Conservation (phyloP, 2,329 filamentous ascomycete genomes). For the Fusarium cyanostomum region DNA sequence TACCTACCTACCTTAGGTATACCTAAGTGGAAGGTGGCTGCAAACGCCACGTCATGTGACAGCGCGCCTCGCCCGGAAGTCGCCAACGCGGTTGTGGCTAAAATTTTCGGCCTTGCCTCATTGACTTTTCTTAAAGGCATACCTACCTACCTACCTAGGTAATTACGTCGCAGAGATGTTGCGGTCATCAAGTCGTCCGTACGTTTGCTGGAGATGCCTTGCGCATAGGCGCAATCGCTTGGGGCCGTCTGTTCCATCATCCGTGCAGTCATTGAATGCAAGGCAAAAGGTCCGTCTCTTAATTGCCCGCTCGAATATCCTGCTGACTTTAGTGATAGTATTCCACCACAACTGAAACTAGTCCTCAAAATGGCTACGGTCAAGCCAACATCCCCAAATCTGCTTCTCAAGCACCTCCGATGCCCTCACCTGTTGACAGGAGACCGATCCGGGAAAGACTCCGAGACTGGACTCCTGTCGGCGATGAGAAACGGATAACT, state of each 20-base stretch:
- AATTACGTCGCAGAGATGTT: slow-evolving; percentile 44
- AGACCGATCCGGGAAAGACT: slow-evolving; percentile 36
- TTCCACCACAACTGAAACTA: slow-evolving; percentile 10
- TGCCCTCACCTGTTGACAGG: slow-evolving; percentile 4
- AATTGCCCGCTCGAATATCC: neutral
- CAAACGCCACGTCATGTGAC: slow-evolving; percentile 37
- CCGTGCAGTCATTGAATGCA: slow-evolving; percentile 11
- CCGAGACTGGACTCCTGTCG: slow-evolving; percentile 29
- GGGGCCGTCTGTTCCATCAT: neutral
- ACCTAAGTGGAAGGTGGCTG: slow-evolving; percentile 18
- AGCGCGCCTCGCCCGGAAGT: slow-evolving; percentile 18
- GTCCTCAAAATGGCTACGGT: slow-evolving; percentile 12
- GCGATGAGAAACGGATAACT: slow-evolving; percentile 6
- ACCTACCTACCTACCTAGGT: too few species aligned
- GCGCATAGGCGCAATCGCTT: slow-evolving; percentile 25
- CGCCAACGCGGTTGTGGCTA: slow-evolving; percentile 33
- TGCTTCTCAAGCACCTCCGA: neutral
- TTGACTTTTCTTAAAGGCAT: neutral
- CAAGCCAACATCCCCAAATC: slow-evolving; percentile 30
- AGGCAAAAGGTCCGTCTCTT: slow-evolving; percentile 25
- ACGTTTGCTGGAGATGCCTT: slow-evolving; percentile 49
- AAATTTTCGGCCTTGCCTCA: slow-evolving; percentile 38
- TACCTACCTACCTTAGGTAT: too few species aligned
- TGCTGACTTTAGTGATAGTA: slow-evolving; percentile 26
- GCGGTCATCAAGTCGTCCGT: slow-evolving; percentile 42